These are phyloP conservation scores for Ustulina deusta DNA, from an alignment of 2,329 filamentous ascomycete genomes.

Conservation along the genomic window DNA sequence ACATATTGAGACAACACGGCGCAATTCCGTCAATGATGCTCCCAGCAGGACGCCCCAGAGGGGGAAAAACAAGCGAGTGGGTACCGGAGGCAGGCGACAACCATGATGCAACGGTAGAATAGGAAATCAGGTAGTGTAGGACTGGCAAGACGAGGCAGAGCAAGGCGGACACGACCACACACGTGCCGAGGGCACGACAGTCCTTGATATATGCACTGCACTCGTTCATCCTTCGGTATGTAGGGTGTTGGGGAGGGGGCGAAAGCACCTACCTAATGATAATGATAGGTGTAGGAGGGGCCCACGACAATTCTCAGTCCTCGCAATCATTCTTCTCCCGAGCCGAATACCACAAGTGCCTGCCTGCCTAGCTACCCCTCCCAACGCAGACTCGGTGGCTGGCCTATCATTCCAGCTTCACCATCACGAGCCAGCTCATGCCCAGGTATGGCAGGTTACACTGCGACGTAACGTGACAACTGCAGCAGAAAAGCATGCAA, in stretches of 20 bases:
- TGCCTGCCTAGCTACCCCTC: background rate
- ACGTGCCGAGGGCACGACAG: constrained; percentile 14
- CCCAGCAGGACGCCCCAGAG: background rate
- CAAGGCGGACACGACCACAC: constrained; percentile 17
- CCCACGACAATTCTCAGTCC: background rate
- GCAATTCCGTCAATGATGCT: background rate
- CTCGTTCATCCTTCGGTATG: background rate
- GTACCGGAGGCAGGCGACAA: background rate
- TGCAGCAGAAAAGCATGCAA: constrained; percentile 4
- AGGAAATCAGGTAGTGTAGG: constrained; percentile 19
- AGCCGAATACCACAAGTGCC: background rate
- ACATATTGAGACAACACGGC: background rate
- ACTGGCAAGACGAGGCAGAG: constrained; percentile 20
- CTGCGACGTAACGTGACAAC: constrained; percentile 32
- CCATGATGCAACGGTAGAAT: constrained; percentile 17
- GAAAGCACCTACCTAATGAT: background rate
- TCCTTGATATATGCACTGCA: constrained; percentile 25
- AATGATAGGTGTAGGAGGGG: background rate
- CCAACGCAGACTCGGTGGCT: background rate
- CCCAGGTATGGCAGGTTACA: background rate
- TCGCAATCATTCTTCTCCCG: background rate
- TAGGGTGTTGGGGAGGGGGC: background rate
- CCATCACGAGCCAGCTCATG: background rate
- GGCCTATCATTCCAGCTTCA: constrained; percentile 6
- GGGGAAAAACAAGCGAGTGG: constrained; percentile 29